Percentiles rank a stretch among this genome's conserved stretches.
These are phyloP conservation scores for Ustilago tritici DNA, from an alignment of 1,284 basidiomycete species.

Conservation along the genomic window DNA sequence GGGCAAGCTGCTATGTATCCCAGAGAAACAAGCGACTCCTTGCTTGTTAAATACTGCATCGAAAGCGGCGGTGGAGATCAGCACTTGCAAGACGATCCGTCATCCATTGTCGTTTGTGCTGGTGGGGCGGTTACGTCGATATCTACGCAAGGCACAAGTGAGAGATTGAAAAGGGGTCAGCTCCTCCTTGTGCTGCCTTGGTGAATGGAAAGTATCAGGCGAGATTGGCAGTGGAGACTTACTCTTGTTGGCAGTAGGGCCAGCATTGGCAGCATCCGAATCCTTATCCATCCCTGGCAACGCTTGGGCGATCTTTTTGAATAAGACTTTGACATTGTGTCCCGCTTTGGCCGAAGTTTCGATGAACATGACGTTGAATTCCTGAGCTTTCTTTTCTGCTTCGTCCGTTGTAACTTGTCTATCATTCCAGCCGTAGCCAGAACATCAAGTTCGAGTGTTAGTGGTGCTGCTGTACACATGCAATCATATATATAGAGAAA, in stretches of 20 bases:
- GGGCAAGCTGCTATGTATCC: background rate
- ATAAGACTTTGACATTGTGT: slow-evolving; percentile 97
- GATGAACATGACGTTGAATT: slow-evolving; percentile 97
- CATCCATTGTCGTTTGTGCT: slow-evolving; percentile 54
- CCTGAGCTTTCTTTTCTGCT: slow-evolving; percentile 90
- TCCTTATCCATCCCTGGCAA: slow-evolving; percentile 95
- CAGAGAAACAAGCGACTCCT: background rate
- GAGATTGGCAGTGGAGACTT: slow-evolving; percentile 8
- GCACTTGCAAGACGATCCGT: slow-evolving; percentile 58
- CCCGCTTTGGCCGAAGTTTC: slow-evolving; percentile 99
- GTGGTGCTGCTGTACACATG: too few relatives aligned
- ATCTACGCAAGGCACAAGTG: slow-evolving; percentile 17
- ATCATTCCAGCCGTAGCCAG: background rate
- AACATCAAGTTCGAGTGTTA: too few relatives aligned
- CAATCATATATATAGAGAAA: background rate
- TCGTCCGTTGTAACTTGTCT: slow-evolving; percentile 98
- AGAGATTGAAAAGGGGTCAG: background rate
- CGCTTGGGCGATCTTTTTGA: slow-evolving; percentile 99
- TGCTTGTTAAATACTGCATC: too few relatives aligned
- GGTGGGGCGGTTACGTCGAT: slow-evolving; percentile 60
- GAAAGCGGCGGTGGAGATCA: slow-evolving; percentile 3
- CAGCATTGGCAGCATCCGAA: slow-evolving; percentile 72
- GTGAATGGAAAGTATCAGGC: too few relatives aligned
- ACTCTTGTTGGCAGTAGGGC: slow-evolving; percentile 50
- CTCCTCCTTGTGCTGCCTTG: background rate